Evolutionary conservation across 768 basidiomycete species (phyloP), one percentile per base, ranked within the genome.

Genomic region (Phaeotremella fagi): DNA sequence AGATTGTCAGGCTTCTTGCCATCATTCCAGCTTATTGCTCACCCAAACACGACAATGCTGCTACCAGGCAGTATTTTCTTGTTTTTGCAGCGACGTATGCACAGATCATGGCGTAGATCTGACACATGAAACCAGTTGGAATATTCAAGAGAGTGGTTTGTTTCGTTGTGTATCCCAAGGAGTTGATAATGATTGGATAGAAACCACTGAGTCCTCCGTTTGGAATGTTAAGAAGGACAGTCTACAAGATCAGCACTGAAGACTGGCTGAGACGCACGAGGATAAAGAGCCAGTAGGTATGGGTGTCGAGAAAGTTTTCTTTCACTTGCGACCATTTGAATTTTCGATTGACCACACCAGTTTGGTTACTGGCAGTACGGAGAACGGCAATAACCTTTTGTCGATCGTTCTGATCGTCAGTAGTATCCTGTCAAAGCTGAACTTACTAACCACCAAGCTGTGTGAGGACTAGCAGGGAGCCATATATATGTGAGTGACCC

Each of bases 141-240:
- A 61, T 61, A 35, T 61, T 56, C 47, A 61, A 31, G n/a, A 61
- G 31, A 9, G 59, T 49, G 15, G 46, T 27, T 47, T 61, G 48
- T 33, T 61, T 61, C 33, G 44, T 27, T 28, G 18, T 52, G 54
- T 62, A 68, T 16, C 54, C 53, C 3, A 68, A 45, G 6, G 41
- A 38, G 15, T 26, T 7, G 9, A 63, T 48, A 24, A 61, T 51
- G 41, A 67, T 55, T 11, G 57, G 54, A 55, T 68, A 61, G 48
- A 68, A 68, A 2, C 62, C 60, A 26, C 50, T 43, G 3, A 52
- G 48, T 31, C 31, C 44, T 16, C 31, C 26, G 24, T 45, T 60
- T 20, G 59, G 59, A 1, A 60, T 27, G 46, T 55, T 60, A 12
- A 60, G 45, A 18, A n/a, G 50, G 25, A 33, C 52, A 45, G 54